Base-by-base conservation (phyloP, 148 eudicot genomes). In the Hydrangea macrophylla region DNA sequence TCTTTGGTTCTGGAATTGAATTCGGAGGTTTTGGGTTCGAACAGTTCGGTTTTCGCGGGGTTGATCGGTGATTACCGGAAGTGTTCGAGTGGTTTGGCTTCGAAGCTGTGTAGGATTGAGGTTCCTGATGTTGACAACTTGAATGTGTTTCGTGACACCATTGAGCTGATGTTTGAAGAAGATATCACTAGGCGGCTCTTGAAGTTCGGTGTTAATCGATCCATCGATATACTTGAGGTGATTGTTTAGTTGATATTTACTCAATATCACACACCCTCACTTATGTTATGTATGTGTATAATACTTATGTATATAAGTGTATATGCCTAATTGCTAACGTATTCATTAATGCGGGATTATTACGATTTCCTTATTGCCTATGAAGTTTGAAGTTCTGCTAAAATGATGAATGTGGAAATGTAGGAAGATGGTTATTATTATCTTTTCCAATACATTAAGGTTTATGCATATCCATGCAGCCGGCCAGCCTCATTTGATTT, bases 121-220 rank as follows among this genome's bases (percentile, higher is more conserved):
- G 94, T 92, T 56, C 92, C 90, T 32, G 96, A 88, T 12, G 92
- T 92, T 70, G 94, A 86, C 59, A 86, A 92, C 70, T 71, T 92
- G 82, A 83, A 74, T 57, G 86, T 83, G 55, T 92, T 92, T 58
- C 79, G 92, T 0, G 86, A 90, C 32, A 86, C 98, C 2, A 77
- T 90, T 77, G 98, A 90, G 83, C 83, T 92, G 55, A 92, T 92
- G 98, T 90, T 92, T 76, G 96, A 84, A 63, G 92, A 86, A 33
- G 89, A 85, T 69, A 65, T 88, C 1, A 48, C 69, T 9, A 84
- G 71, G 76, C 65, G 73, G 70, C 82, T 92, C 25, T 55, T 83
- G 73, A 88, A 79, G 70, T 64, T 84, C 28, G 98, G 98, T 1
- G 85, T 87, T 30, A 83, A 71, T 77, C 83, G 94, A 17, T 81